phyloP scores from a whole-genome alignment of 306 rosid species.

The Ziziphus jujuba region DNA sequence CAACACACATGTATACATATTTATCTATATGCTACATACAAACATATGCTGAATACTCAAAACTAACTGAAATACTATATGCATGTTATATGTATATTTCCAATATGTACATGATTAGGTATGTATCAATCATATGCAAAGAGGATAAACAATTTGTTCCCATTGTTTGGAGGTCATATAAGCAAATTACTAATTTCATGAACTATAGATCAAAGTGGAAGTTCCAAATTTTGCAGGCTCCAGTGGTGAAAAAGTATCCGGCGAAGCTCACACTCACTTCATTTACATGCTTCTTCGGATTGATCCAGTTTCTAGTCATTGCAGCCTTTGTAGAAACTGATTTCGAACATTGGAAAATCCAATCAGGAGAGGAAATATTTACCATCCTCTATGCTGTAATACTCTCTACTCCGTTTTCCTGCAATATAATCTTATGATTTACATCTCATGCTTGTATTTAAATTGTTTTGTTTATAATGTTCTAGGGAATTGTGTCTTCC shows the following conservation, averaged over 20 bases:
- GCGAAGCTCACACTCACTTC: slow-evolving; percentile 62
- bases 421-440: background rate
- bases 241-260: slow-evolving; percentile 61
- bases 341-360: slow-evolving; percentile 58
- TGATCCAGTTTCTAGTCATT: slow-evolving; percentile 69
- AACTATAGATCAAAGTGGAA: background rate
- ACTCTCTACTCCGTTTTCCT: background rate
- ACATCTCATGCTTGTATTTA: background rate
- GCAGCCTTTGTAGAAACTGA: slow-evolving; percentile 60
- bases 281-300: slow-evolving; percentile 67
- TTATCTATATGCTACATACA: no score
- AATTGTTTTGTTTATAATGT: background rate
- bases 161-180: no score
- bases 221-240: slow-evolving; percentile 45
- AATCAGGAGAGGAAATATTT: slow-evolving; percentile 51
- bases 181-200: slow-evolving; percentile 1
- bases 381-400: slow-evolving; percentile 66
- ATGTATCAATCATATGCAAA: no score
- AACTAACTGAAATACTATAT: no score
- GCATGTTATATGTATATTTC: no score
- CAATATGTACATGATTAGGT: no score
- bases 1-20: background rate
- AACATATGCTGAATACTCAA: no score
- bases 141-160: no score
- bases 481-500: slow-evolving; percentile 55